A percentile compares a stretch with the other conserved stretches of the same genome.
phyloP scores from a whole-genome alignment of 306 rosid species.

The Rosa lucieae region DNA sequence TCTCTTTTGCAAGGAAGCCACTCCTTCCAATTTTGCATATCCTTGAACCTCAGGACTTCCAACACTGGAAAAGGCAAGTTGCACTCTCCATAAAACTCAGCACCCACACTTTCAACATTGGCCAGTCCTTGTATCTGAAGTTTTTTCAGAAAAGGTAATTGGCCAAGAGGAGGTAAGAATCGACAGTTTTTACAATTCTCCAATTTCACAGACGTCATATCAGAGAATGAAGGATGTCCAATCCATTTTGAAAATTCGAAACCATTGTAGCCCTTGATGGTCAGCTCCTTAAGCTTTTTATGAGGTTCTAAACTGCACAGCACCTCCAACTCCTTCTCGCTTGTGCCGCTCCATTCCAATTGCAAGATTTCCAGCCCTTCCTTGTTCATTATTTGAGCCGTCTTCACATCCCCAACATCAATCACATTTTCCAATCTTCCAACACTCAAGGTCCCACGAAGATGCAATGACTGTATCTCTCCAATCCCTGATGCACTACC shows the following conservation, averaged over 20 bases:
- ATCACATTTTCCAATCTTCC: slow-evolving; percentile 20
- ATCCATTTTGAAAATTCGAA: slow-evolving; percentile 22
- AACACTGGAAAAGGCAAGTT: neutral
- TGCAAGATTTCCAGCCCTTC: no score
- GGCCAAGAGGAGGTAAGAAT: slow-evolving; percentile 10
- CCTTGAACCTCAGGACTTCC: neutral
- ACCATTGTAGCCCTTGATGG: neutral
- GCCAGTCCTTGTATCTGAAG: neutral
- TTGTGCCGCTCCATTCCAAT: no score
- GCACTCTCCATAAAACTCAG: neutral
- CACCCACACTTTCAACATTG: neutral
- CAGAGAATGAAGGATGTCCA: neutral
- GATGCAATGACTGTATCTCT: neutral
- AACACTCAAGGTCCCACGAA: slow-evolving; percentile 2
- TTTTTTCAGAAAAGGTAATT: slow-evolving; percentile 15
- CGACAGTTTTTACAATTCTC: neutral
- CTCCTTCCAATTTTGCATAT: no score
- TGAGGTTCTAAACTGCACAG: slow-evolving; percentile 20
- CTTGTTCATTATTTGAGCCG: no score
- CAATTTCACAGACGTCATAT: neutral
- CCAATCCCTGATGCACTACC: neutral
- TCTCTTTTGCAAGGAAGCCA: no score
- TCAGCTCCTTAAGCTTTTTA: neutral
- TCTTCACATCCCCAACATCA: no score
- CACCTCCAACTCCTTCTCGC: neutral